phyloP scores from a whole-genome alignment of 2,329 filamentous ascomycete species.

The Pestalotiopsis fici region DNA sequence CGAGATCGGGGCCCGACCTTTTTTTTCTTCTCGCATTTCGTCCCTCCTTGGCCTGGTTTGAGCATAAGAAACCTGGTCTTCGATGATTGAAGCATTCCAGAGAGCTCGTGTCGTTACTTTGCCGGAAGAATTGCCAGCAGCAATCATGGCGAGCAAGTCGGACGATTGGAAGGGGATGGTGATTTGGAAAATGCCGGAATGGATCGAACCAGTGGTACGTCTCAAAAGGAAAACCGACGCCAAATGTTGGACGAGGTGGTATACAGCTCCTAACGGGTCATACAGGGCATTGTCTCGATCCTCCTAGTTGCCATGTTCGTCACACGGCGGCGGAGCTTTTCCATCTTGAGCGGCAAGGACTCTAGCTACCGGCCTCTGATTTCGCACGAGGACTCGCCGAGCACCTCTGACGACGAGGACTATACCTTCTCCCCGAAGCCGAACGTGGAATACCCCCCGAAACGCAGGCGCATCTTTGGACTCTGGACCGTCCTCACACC shows the following conservation, averaged over 20 bases:
- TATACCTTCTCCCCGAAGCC: constrained; percentile 6
- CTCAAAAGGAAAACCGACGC: neutral
- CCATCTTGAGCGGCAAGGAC: constrained; percentile 24
- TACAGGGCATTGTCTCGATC: constrained; percentile 36
- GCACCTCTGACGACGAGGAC: constrained; percentile 17
- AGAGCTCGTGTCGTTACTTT: neutral
- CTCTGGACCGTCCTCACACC: constrained; percentile 42
- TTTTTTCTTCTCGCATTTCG: neutral
- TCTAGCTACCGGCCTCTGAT: constrained; percentile 20
- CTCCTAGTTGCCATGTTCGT: constrained; percentile 37
- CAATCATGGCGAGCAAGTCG: neutral
- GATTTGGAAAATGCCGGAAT: constrained; percentile 30
- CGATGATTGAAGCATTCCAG: neutral
- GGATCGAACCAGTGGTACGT: constrained; percentile 34
- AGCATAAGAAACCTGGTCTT: neutral
- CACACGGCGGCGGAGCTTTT: constrained; percentile 35
- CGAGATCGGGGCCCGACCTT: neutral
- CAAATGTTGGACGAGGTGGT: too few species aligned
- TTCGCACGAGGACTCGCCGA: constrained; percentile 17
- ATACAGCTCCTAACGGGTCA: neutral
- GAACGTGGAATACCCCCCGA: constrained; percentile 23
- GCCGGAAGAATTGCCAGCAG: neutral
- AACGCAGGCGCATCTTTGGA: constrained; percentile 29
- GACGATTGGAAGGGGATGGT: constrained; percentile 4
- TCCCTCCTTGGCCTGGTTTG: neutral